Evolutionary conservation across 768 basidiomycete genomes (phyloP), one percentile per base, ranked within the genome.

Genomic region (Cyathus striatus): DNA sequence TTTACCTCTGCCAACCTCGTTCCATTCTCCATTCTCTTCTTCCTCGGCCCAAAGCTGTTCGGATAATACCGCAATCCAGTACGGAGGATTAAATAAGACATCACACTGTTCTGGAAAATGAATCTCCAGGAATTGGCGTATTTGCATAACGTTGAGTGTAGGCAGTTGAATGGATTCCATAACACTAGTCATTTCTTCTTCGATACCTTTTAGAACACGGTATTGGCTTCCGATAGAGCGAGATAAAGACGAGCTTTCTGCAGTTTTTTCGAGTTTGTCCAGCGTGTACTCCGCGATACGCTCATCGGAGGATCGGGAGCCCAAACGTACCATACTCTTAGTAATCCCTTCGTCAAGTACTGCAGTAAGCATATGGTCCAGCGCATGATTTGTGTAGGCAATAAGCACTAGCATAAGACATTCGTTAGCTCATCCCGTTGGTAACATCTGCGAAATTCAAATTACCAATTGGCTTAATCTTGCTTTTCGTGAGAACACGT

Each of bases 321-420:
- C 88, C 5, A 88, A 67, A 0, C 88, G 79, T 2, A 88, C 74
- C 17, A 89, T 65, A 26, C 78, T 74, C 0, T 62, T 58, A 0
- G 86, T 87, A 48, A 89, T 86, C 0, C 60, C 56, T 0, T 74
- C 75, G 48, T 89, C 83, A 1, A 89, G 68, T 3, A 88, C 74
- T 0, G 78, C 77, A 3, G 63, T 64, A 2, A 90, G 62, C 63
- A 89, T 73, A 48, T 88, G 83, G 44, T 90, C 86, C 2, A 90
- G 68, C 0, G 87, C 87, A 34, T 89, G 88, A 49, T 90, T 89
- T 0, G 87, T 90, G 60, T 81, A 87, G 0, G 86, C 69, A 24
- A 73, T 73, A n/a, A n/a, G n/a, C 63, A 71, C 57, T 6, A 73
- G 52, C 40, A 86, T 79, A 0, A 77, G 83, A n/a, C n/a, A n/a